These are phyloP conservation scores for Cutaneotrichosporon arboriforme DNA, from an alignment of 1,284 basidiomycete genomes.

Conservation along the genomic window DNA sequence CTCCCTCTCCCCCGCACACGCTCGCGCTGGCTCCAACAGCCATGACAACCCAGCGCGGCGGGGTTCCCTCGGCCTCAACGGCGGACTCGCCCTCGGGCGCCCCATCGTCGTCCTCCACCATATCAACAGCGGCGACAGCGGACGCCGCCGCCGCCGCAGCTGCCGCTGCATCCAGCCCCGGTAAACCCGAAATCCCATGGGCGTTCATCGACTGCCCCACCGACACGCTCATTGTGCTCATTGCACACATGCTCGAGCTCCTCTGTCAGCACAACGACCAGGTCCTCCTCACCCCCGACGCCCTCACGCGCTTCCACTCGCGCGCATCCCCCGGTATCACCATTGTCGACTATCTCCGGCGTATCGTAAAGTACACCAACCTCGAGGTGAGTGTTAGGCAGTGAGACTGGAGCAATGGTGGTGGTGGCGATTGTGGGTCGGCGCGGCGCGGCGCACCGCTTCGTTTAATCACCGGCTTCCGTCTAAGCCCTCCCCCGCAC, in stretches of 20 bases:
- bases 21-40: background rate
- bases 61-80: slow-evolving; percentile 1
- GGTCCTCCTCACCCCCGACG: slow-evolving; percentile 53
- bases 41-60: slow-evolving; percentile 13
- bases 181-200: slow-evolving; percentile 40
- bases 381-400: slow-evolving; percentile 76
- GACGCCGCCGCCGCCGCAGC: background rate
- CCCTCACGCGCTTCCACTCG: slow-evolving; percentile 86
- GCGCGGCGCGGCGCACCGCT: no score
- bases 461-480: no score
- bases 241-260: slow-evolving; percentile 90
- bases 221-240: slow-evolving; percentile 75
- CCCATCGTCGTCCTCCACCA: background rate
- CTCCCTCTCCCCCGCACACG: background rate
- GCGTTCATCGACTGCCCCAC: slow-evolving; percentile 60
- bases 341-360: slow-evolving; percentile 80
- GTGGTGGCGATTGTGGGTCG: no score
- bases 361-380: slow-evolving; percentile 87
- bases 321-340: slow-evolving; percentile 75
- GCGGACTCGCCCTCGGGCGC: background rate
- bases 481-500: no score
- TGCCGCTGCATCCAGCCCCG: background rate
- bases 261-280: slow-evolving; percentile 88
- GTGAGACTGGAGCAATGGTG: background rate
- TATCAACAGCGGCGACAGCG: background rate